Evolutionary conservation across 345 rosid genomes (phyloP), one percentile per base, ranked within the genome.

Genomic region (Ceriops tagal): DNA sequence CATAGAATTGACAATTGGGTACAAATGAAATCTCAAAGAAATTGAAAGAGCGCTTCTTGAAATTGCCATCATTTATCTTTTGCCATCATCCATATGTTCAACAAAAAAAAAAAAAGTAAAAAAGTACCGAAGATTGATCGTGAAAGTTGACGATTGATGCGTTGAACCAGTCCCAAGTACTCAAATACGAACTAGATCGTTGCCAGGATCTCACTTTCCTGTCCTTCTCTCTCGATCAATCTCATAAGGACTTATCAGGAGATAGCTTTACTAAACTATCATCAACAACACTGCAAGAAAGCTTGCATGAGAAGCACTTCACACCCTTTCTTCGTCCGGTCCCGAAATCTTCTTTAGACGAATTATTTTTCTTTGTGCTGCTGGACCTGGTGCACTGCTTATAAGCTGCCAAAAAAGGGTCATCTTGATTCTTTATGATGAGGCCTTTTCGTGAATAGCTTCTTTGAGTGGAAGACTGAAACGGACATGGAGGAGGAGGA

Each of bases 391-490:
- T 83, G 72, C 86, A 83, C 82, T 81, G 82, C 63, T 70, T 75
- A 32, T 72, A 85, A 49, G 89, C 89, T 5, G 82, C 83, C 15
- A 79, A 62, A 63, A 85, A 85, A 1, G 89, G 89, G 58, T 85
- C 89, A 21, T 75, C 81, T 6, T 19, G 4, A 8, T 34, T 49
- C 64, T 68, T 70, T 68, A 11, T 39, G 46, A 24, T 58, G 8
- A 26, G 49, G 2, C 75, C 78, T 80, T 74, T 80, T 59, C 65
- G 68, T 18, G 83, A 79, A 53, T 71, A 16, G 53, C 78, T 73
- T 66, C 71, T 78, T 20, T 39, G 24, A 19, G 72, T 74, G 58
- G 79, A 75, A 61, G 81, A 74, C 64, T 75, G 86, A 63, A 81
- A 74, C 9, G 67, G 24, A 65, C 82, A 69, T 0, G 86, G 86